A percentile compares a stretch with the other conserved stretches of the same genome.
These are phyloP conservation scores for Aspergillus persii DNA, from an alignment of 2,329 filamentous ascomycete genomes.

Conservation along the genomic window DNA sequence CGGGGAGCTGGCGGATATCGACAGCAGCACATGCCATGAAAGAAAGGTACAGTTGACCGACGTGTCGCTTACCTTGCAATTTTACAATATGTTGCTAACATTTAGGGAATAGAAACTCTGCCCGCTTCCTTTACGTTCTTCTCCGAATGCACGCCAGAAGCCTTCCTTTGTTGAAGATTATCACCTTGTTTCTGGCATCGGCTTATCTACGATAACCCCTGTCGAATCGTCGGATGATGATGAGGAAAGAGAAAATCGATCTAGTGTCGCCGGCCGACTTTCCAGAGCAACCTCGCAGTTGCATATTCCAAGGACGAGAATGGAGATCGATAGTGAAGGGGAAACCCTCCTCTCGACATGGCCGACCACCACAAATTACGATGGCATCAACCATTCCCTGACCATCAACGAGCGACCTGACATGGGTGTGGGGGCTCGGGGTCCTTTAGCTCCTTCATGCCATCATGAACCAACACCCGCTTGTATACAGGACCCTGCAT, in stretches of 20 bases:
- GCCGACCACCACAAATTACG: conserved; percentile 18
- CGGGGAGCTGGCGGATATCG: conserved; percentile 61
- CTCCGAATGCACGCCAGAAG: conserved; percentile 21
- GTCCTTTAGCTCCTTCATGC: neutral
- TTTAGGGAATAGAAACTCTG: conserved; percentile 28
- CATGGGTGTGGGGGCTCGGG: conserved; percentile 3
- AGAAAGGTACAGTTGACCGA: conserved; percentile 23
- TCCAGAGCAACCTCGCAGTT: neutral
- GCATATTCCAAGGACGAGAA: conserved; percentile 16
- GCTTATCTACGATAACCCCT: conserved; percentile 32
- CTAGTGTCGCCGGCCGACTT: neutral
- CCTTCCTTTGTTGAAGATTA: conserved; percentile 15
- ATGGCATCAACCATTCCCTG: conserved; percentile 28
- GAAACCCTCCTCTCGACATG: conserved; percentile 21
- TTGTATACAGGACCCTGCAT: conserved; percentile 12
- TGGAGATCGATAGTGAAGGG: conserved; percentile 31
- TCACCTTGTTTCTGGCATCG: conserved; percentile 15
- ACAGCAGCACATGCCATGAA: conserved; percentile 40
- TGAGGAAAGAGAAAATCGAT: conserved; percentile 16
- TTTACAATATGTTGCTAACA: neutral
- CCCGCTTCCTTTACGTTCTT: conserved; percentile 30
- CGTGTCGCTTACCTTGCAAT: neutral
- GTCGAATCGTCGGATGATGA: conserved; percentile 39
- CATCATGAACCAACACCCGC: neutral
- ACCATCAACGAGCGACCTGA: conserved; percentile 30